These are phyloP conservation scores for Phytophthora constricta DNA, from an alignment of 352 stramenopile species.

Conservation along the genomic window DNA sequence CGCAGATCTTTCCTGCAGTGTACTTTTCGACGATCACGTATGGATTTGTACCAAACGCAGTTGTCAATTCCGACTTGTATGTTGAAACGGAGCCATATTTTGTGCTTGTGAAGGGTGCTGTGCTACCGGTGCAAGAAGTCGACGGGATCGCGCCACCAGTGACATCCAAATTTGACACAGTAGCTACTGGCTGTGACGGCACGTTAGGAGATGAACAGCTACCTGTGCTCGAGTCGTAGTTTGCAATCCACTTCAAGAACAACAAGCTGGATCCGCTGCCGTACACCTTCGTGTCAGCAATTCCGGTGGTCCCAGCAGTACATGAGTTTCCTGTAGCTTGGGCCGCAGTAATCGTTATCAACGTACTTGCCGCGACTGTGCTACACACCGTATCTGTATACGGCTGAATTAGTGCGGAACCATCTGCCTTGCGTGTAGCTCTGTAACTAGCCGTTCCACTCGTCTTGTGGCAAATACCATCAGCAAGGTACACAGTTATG, in stretches of 20 bases:
- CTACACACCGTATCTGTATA: background rate
- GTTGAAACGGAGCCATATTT: too few species aligned
- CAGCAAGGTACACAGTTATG: slow-evolving; percentile 16
- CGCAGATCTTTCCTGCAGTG: too few species aligned
- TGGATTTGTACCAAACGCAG: too few species aligned
- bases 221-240: background rate
- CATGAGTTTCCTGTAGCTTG: background rate
- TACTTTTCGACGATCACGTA: slow-evolving; percentile 26
- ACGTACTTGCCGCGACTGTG: background rate
- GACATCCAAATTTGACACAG: background rate
- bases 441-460: slow-evolving; percentile 1
- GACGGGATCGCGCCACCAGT: background rate
- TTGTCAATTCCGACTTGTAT: too few species aligned
- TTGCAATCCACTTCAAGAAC: background rate
- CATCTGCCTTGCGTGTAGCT: background rate
- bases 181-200: background rate
- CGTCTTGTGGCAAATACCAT: slow-evolving; percentile 22
- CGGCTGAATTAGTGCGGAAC: background rate
- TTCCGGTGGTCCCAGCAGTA: background rate
- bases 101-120: background rate
- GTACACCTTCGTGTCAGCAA: background rate
- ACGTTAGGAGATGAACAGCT: background rate
- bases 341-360: background rate
- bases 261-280: background rate
- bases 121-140: background rate